Conservation (phyloP, 257 asterid genomes). For the Eustoma russellianum region DNA sequence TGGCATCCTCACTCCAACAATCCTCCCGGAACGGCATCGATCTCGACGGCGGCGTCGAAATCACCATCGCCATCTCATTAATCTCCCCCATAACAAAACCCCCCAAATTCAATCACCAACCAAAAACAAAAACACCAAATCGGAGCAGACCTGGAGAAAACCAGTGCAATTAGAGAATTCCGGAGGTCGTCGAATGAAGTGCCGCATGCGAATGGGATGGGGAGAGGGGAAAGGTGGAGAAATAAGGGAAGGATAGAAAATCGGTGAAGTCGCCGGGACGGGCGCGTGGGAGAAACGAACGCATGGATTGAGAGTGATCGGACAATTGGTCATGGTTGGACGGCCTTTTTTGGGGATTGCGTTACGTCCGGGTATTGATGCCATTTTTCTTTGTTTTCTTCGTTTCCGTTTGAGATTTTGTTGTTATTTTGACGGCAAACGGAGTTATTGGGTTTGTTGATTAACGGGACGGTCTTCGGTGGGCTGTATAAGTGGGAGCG, state of each 20-base stretch:
- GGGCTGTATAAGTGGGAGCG: too few relatives aligned
- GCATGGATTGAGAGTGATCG: constrained; percentile 16
- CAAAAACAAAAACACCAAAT: not conserved
- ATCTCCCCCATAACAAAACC: constrained; percentile 37
- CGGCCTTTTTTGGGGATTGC: constrained; percentile 9
- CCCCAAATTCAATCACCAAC: too few relatives aligned
- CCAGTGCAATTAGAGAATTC: not conserved
- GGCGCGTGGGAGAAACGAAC: constrained; percentile 23
- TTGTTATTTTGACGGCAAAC: too few relatives aligned
- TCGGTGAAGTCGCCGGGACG: constrained; percentile 29
- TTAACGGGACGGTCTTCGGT: too few relatives aligned
- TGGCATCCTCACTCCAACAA: constrained; percentile 86
- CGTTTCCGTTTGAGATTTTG: too few relatives aligned
- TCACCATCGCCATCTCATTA: constrained; percentile 25
- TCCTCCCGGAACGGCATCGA: constrained; percentile 64
- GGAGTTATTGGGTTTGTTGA: too few relatives aligned
- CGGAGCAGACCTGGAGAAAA: constrained; percentile 1
- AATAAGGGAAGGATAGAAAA: not conserved
- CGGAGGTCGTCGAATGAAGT: not conserved
- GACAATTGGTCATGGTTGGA: constrained; percentile 19
- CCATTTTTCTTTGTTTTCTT: too few relatives aligned
- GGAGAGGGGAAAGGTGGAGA: constrained; percentile 16
- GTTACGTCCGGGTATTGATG: constrained; percentile 9
- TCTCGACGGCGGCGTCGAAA: constrained; percentile 34
- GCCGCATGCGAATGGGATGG: constrained; percentile 12